These are phyloP conservation scores for Coniferiporia sulphurascens DNA, from an alignment of 1,284 basidiomycete genomes.

Conservation along the genomic window DNA sequence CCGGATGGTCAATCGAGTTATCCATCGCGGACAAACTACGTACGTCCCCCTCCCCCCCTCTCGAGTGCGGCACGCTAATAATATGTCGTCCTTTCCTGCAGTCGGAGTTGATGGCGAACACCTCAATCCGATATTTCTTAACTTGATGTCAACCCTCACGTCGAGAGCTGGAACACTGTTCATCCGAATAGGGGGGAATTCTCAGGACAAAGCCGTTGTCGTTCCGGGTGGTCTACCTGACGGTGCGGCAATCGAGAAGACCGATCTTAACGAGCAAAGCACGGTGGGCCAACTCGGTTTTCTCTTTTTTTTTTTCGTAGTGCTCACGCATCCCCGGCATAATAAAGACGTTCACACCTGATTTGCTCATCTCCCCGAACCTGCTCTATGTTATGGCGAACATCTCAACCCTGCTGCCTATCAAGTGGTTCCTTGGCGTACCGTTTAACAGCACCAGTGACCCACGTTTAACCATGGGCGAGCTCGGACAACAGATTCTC, in stretches of 20 bases:
- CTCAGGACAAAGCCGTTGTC: conserved; percentile 13
- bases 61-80: neutral
- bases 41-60: conserved; percentile 32
- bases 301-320: neutral
- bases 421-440: conserved; percentile 17
- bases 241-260: conserved; percentile 10
- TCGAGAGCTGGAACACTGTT: conserved; percentile 3
- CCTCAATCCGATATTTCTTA: conserved; percentile 14
- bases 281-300: neutral
- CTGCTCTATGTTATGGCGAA: conserved; percentile 17
- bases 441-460: conserved; percentile 16
- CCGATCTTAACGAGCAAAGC: neutral
- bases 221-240: conserved; percentile 12
- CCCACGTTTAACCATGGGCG: conserved; percentile 6
- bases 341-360: conserved; percentile 15
- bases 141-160: conserved; percentile 13
- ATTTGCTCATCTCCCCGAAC: conserved; percentile 11
- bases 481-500: conserved; percentile 26
- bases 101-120: conserved; percentile 2
- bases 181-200: conserved; percentile 17
- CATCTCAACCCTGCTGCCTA: conserved; percentile 9
- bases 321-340: neutral
- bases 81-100: neutral
- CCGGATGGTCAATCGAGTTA: conserved; percentile 71
- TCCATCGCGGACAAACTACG: conserved; percentile 61